A percentile compares a stretch with the other conserved stretches of the same genome.
Conservation (phyloP, 2,329 filamentous ascomycete genomes). For the Delphinella strobiligena region DNA sequence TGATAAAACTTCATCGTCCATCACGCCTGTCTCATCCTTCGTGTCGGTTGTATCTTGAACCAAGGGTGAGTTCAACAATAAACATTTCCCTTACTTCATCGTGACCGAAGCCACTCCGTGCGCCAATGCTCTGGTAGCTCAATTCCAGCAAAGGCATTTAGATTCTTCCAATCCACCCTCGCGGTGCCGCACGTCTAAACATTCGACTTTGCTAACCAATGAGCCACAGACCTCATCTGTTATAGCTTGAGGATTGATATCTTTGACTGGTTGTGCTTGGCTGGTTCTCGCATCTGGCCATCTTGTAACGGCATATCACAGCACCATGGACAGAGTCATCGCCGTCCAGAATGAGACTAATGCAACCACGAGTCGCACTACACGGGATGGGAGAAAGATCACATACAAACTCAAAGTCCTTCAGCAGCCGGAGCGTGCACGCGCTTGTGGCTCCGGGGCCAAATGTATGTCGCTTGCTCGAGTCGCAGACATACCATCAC, state of each 20-base stretch:
- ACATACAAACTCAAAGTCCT: slow-evolving; percentile 77
- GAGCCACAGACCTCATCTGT: neutral
- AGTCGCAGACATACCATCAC: slow-evolving; percentile 5
- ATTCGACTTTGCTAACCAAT: slow-evolving; percentile 3
- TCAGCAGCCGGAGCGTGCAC: slow-evolving; percentile 86
- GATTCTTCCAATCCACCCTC: slow-evolving; percentile 4
- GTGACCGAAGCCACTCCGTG: neutral
- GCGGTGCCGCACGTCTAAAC: neutral
- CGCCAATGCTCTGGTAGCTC: slow-evolving; percentile 5
- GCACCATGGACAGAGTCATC: slow-evolving; percentile 27
- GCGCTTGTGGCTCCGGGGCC: slow-evolving; percentile 88
- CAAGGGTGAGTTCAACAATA: no score
- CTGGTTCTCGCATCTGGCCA: no score
- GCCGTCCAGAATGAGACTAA: slow-evolving; percentile 45
- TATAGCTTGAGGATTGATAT: no score
- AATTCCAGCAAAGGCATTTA: slow-evolving; percentile 1
- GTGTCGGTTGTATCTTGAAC: no score
- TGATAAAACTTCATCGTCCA: no score
- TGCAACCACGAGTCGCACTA: slow-evolving; percentile 44
- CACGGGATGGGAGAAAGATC: slow-evolving; percentile 62
- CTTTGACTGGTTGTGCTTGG: no score
- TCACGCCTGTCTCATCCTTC: no score
- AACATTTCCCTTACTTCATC: neutral
- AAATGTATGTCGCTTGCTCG: slow-evolving; percentile 56
- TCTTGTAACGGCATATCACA: no score